Evolutionary conservation across 2,329 filamentous ascomycete species (phyloP).

Genomic region (Claviceps cyperi): DNA sequence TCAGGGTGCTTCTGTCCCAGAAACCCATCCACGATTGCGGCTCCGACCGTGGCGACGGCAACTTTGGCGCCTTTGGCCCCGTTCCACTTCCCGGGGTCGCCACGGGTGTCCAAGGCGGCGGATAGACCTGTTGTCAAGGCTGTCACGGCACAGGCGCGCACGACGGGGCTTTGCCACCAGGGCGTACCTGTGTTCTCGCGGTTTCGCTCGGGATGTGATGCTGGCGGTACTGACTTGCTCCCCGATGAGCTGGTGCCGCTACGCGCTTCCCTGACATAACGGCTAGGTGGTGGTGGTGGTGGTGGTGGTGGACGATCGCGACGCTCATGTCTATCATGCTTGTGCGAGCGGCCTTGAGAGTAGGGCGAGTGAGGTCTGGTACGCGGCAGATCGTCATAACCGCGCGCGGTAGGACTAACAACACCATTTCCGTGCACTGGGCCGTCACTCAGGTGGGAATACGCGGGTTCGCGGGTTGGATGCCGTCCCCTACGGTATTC

Average conservation of each 20-base stretch:
- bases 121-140: conserved; percentile 33
- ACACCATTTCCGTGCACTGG: neutral
- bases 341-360: neutral
- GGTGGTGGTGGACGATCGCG: neutral
- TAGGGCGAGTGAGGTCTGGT: conserved; percentile 2
- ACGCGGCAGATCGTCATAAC: neutral
- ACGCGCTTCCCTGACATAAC: neutral
- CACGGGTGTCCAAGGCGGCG: conserved; percentile 30
- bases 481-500: neutral
- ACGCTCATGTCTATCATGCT: neutral
- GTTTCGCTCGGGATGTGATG: neutral
- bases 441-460: neutral
- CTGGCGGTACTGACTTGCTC: neutral
- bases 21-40: conserved; percentile 33
- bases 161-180: conserved; percentile 24
- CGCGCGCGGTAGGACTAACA: neutral
- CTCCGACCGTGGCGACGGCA: conserved; percentile 32
- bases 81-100: conserved; percentile 30
- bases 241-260: neutral
- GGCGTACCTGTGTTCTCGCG: conserved; percentile 1
- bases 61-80: conserved; percentile 34
- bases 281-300: neutral
- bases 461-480: neutral
- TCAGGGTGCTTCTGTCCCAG: conserved; percentile 21
- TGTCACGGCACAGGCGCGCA: conserved; percentile 28